Evolutionary conservation across 345 rosid genomes (phyloP), one percentile per base, ranked within the genome.

Genomic region (Fremontodendron californicum): DNA sequence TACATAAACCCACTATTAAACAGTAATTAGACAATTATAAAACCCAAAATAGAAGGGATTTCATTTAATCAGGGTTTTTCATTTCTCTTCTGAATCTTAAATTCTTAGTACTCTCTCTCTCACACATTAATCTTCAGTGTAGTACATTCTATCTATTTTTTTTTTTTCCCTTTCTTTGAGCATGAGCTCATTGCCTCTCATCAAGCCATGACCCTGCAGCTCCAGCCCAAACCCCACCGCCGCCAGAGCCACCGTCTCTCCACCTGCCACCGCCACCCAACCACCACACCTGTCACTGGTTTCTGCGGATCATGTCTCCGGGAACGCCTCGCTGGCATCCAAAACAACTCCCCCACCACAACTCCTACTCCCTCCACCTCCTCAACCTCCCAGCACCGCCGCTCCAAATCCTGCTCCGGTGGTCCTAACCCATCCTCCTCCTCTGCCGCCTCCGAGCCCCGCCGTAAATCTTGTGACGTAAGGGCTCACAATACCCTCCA

Each of bases 391-490:
- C 85, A 78, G 76, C 89, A 86, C 75, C 87, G 84, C 67, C 92
- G 92, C 9, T 82, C 85, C 82, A 88, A 86, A 64, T 88, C 92
- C n/a, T 82, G 72, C 70, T 85, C 85, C 55, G 79, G 78, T 69
- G 42, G 76, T 21, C 82, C 74, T 60, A 70, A 64, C 40, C 84
- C 75, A 45, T 79, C 70, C 10, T 46, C 79, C 16, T 40, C 81
- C 68, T 63, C 84, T 62, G 51, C 79, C 43, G 42, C 80, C 58
- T 65, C 79, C 9, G 90, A 87, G 73, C 88, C 85, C 27, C 87
- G 86, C 70, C 94, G 94, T 37, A 84, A 80, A 62, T 90, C 94
- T 19, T 88, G 89, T 78, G 90, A 88, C 66, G 88, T 76, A 3
- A 71, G 82, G 54, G 64, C 86, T 27, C 85, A 75, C 27, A 82